Percentiles rank a stretch among this genome's conserved stretches.
phyloP scores from a whole-genome alignment of 306 rosid genomes.

The Acmispon strigosus region DNA sequence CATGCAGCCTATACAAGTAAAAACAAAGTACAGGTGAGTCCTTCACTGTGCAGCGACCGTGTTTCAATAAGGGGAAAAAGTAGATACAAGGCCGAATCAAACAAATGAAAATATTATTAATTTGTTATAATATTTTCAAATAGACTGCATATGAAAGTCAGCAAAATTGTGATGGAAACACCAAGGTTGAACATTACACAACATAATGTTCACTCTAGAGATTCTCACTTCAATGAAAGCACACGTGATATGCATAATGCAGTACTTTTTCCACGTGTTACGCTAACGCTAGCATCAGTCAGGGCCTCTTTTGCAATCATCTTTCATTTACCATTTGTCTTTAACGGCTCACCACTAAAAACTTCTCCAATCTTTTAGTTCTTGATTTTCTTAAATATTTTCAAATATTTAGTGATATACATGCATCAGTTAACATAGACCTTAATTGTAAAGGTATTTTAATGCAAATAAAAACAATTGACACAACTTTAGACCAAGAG shows the following conservation, averaged over 20 bases:
- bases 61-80: not conserved
- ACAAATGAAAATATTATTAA: not conserved
- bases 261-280: not conserved
- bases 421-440: not conserved
- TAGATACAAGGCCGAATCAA: not conserved
- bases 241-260: not conserved
- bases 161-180: not conserved
- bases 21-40: slow-evolving; percentile 10
- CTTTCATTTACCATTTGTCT: not conserved
- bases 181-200: not conserved
- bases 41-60: not conserved
- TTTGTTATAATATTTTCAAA: not conserved
- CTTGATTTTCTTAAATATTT: not conserved
- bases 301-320: not conserved
- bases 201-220: not conserved
- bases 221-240: not conserved
- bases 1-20: slow-evolving; percentile 42
- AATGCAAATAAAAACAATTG: not conserved
- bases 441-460: not conserved
- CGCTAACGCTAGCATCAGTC: not conserved
- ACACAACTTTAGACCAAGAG: not conserved
- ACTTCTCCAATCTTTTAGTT: not conserved
- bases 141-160: not conserved
- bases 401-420: not conserved
- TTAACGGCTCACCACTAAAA: not conserved